Base-by-base conservation (phyloP, 352 stramenopile species). In the Phytophthora citrophthora region DNA sequence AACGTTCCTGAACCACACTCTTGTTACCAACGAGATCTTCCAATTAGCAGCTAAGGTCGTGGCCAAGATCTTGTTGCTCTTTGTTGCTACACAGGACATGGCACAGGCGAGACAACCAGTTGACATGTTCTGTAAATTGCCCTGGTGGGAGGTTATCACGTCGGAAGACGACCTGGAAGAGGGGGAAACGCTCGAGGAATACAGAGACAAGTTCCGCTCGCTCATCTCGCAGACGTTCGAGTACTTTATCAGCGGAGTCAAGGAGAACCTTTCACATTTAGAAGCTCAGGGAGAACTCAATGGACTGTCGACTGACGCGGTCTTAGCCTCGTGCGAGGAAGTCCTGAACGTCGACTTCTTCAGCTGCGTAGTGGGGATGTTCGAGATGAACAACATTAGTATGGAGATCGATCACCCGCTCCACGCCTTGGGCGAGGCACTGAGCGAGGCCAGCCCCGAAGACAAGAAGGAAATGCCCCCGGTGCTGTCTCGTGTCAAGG, bases 371-470 rank as follows among this genome's bases (percentile, higher is more conserved):
- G 89, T 99, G 51, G 96, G 96, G 44, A 98, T 97, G 81, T 98
- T 98, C 70, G 95, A 98, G 80, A 97, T 98, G 81, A 99, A 99
- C 82, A 97, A 98, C 79, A 93, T 98, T 54, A 97, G 94, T 45
- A 87, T 99, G 70, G 84, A 97, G 74, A 85, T 92, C 55, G 81
- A 91, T 61, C 86, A 97, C 76, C 83, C 91, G 32, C 86, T 91
- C 66, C 77, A 88, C 54, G 84, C 83, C 31, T 60, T 92, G 10
- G 73, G 77, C n/a, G 77, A 91, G 44, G 81, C 82, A 8, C 64
- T 91, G 47, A 62, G 69, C 3, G 81, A 91, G 45, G 72, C 78
- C 10, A 79, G 75, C 50, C 64, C 70, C 4, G 80, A 89, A 24
- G 78, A 86, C 34, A 86, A 89, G 67, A 78, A 82, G 45, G 77